A percentile compares a stretch with the other conserved stretches of the same genome.
phyloP scores from a whole-genome alignment of 169 alveolate genomes.

The Plasmodium cynomolgi region DNA sequence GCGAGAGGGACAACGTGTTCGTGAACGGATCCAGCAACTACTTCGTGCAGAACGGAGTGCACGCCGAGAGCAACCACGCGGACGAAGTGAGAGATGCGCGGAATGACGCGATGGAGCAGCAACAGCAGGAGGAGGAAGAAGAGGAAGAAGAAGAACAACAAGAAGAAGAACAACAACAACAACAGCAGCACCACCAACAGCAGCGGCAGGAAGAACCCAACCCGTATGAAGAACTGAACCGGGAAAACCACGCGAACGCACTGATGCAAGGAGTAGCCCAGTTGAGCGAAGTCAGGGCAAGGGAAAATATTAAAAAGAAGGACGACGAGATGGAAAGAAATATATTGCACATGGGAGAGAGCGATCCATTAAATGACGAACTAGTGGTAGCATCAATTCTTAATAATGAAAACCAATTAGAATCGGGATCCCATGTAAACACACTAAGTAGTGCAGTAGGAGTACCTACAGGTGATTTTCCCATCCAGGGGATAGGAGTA shows the following conservation, averaged over 20 bases:
- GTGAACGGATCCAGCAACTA: conserved; percentile 21
- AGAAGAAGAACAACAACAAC: no score
- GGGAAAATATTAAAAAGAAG: not conserved
- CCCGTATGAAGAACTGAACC: not conserved
- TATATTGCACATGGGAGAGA: not conserved
- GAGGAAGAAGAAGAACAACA: no score
- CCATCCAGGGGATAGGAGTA: not conserved
- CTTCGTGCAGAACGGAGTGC: conserved; percentile 36
- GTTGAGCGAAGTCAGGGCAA: not conserved
- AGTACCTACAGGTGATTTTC: not conserved
- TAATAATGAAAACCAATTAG: not conserved
- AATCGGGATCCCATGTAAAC: not conserved
- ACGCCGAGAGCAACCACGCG: conserved; percentile 26
- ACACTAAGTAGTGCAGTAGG: conserved; percentile 9
- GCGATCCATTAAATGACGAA: not conserved
- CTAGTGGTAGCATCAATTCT: not conserved
- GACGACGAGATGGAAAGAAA: not conserved
- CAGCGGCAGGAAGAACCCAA: not conserved
- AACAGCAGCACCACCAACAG: no score
- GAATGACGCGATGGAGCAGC: not conserved
- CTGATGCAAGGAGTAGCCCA: not conserved
- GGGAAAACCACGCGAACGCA: not conserved
- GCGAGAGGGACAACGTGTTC: not conserved
- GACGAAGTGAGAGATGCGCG: not conserved
- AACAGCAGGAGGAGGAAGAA: not conserved